Base-by-base conservation (phyloP, 2,329 filamentous ascomycete genomes). In the Cladosporium sp. region DNA sequence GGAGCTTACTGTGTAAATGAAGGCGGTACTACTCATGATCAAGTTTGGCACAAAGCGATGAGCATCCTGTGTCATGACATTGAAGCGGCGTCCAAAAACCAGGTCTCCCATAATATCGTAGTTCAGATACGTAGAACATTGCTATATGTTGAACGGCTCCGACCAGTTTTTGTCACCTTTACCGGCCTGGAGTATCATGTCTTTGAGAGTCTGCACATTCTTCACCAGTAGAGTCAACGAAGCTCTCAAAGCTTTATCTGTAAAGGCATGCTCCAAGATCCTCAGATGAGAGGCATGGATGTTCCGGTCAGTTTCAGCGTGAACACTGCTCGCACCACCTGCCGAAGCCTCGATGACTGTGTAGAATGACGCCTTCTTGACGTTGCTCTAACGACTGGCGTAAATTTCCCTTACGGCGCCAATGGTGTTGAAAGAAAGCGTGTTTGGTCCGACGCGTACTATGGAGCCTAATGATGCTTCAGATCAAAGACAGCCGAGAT, bases 391-490 rank as follows among this genome's bases (percentile, higher is more conserved):
- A 64, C 70, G 70, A 27, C 29, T 43, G 20, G 72, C 68, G 57
- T 79, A 78, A 60, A 80, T 77, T 7, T 72, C 68, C 52, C 74
- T 73, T 15, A 88, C 73, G 1, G 86, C 85, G 7, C 78, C 77
- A 54, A 79, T 79, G 49, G 82, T 84, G 74, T 93, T 92, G 72
- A 95, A 81, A 1, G 84, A 88, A 37, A 95, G 72, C 54, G 80
- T 82, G 67, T 89, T 89, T 39, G 89, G 89, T 0, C 86, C 86
- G 57, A 86, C 88, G 22, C 89, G 86, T n/a, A 92, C 85, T 44
- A 83, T 67, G n/a, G 75, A 72, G 59, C 82, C 32, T 34, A 7
- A 15, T 12, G 5, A 34, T 34, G n/a, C 32, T 4, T 34, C n/a
- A 34, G 12, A 4, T 34, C n/a, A 27, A 27, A 5, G 9, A 34